Base-by-base conservation (phyloP, 805 yeast species). In the Saccharomycopsis guyanensis region DNA sequence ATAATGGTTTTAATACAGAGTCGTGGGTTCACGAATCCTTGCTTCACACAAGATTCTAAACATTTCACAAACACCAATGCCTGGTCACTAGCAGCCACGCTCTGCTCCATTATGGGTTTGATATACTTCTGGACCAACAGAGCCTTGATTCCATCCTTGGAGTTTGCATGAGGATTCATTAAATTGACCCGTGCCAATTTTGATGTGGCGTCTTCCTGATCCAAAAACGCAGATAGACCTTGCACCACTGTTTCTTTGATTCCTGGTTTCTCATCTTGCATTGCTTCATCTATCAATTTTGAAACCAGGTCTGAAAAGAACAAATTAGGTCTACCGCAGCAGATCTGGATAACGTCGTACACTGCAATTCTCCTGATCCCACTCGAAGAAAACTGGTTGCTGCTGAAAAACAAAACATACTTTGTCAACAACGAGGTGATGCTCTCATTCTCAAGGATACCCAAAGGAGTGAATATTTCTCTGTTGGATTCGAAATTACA, bases 1-100 rank as follows among this genome's bases (percentile, higher is more conserved):
- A 86, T 71, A 0, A 85, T 68, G 0, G 88, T 80, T 0, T 88
- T 75, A 4, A 81, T 73, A 55, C 86, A 76, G 3, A 73, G 56
- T 46, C 83, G 72, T 1, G 96, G 96, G 56, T 82, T 85, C 0
- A 83, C 82, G 60, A 76, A 82, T 0, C 95, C 95, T 45, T 78
- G 68, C 24, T 69, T 69, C 7, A 82, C 71, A 20, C 82, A 74
- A 37, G 75, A 59, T 45, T 71, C 76, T 37, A 86, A 56, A 50
- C 79, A 76, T 27, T 69, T 65, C 2, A 80, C 69, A 0, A 86
- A 80, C 1, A 70, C 59, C 20, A 84, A 61, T 3, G 82, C 69
- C 2, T 63, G 57, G 3, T 59, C 59, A 6, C 29, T 10, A 7
- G 10, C 10, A 7, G 10, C 29, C 10, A 6, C 29, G 10, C 29